Evolutionary conservation across 768 basidiomycete genomes (phyloP).

Genomic region (Naematelia encephala): DNA sequence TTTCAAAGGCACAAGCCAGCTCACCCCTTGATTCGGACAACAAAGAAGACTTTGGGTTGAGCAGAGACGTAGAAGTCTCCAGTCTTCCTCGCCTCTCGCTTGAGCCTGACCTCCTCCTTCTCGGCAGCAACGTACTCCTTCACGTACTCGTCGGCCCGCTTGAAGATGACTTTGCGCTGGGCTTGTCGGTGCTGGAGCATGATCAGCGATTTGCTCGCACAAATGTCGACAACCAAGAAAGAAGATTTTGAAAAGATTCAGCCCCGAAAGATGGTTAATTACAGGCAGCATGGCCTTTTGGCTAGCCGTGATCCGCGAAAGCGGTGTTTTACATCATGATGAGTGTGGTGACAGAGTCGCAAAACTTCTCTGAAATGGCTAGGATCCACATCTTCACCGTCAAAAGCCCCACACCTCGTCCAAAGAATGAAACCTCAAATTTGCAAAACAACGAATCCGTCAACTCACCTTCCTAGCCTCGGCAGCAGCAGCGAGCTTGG

Average conservation of each 20-base stretch:
- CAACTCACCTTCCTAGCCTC: slow-evolving; percentile 81
- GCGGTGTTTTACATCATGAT: slow-evolving; percentile 76
- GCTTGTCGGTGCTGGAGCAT: slow-evolving; percentile 70
- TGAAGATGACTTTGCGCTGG: slow-evolving; percentile 97
- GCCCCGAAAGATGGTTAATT: slow-evolving; percentile 96
- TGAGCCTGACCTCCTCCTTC: slow-evolving; percentile 93
- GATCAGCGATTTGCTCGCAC: slow-evolving; percentile 14
- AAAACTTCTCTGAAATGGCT: slow-evolving; percentile 4
- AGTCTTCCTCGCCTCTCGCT: slow-evolving; percentile 81
- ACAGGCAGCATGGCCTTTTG: slow-evolving; percentile 64
- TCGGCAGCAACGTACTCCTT: slow-evolving; percentile 92
- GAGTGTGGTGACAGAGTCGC: slow-evolving; percentile 6
- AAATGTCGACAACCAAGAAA: not conserved
- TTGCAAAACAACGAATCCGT: not conserved
- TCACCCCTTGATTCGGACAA: slow-evolving; percentile 93
- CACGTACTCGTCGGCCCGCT: slow-evolving; percentile 96
- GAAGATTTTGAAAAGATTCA: slow-evolving; percentile 53
- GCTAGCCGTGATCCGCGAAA: slow-evolving; percentile 63
- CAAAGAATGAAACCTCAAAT: not conserved
- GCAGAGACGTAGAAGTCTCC: slow-evolving; percentile 98
- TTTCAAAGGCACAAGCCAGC: too few species aligned
- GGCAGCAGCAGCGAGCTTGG: slow-evolving; percentile 75
- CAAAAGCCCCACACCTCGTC: slow-evolving; percentile 1
- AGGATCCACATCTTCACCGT: not conserved
- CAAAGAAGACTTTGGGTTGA: slow-evolving; percentile 95